Evolutionary conservation across 2,329 filamentous ascomycete genomes (phyloP).

Genomic region (Colletotrichum scovillei): DNA sequence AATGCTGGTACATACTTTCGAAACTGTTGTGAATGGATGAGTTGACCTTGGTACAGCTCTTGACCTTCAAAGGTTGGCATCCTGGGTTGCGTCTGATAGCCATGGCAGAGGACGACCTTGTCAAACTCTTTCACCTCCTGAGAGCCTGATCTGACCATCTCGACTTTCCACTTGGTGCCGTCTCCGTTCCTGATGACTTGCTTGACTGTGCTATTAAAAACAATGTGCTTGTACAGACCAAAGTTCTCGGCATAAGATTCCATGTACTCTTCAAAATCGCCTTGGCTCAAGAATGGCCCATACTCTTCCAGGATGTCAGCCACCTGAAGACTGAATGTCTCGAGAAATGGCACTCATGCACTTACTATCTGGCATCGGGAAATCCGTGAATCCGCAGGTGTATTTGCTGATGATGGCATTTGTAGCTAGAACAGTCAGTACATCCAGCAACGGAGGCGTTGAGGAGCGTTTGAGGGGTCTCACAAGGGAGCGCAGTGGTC

Average conservation of each 20-base stretch:
- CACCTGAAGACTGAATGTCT: too few relatives aligned
- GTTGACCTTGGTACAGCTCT: constrained; percentile 49
- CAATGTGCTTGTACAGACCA: constrained; percentile 47
- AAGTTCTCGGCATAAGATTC: constrained; percentile 54
- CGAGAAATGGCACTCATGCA: not conserved
- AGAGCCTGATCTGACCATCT: constrained; percentile 41
- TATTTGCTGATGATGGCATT: constrained; percentile 51
- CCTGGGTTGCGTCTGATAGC: constrained; percentile 48
- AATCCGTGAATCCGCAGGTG: constrained; percentile 53
- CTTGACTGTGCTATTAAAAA: constrained; percentile 46
- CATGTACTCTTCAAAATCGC: constrained; percentile 50
- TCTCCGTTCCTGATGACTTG: constrained; percentile 42
- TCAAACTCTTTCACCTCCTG: constrained; percentile 45
- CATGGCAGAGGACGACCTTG: constrained; percentile 49
- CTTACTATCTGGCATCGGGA: constrained; percentile 53
- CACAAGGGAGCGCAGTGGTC: constrained; percentile 48
- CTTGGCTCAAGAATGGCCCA: constrained; percentile 40
- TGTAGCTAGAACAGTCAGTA: constrained; percentile 38
- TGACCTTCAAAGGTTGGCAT: constrained; percentile 49
- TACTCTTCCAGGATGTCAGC: constrained; percentile 39
- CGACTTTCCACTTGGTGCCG: constrained; percentile 47
- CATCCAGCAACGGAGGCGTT: not conserved
- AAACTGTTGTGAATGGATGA: constrained; percentile 52
- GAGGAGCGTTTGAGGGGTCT: constrained; percentile 24
- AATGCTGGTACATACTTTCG: constrained; percentile 41